Base-by-base conservation (phyloP, 257 asterid genomes). In the Euphrasia confusa region DNA sequence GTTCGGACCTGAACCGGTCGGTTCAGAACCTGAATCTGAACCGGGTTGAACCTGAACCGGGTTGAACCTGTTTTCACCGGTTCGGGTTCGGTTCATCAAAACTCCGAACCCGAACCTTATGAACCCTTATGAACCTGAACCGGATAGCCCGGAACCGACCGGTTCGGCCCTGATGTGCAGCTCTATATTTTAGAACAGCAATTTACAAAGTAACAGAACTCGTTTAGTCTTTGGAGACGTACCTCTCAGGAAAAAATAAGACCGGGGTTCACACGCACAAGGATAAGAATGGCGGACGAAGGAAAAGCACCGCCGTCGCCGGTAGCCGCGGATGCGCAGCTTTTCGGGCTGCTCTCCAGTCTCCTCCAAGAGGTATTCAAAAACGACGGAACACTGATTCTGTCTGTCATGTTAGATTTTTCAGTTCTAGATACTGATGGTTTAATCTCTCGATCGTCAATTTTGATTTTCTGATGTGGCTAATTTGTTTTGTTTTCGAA, bases 341-440 rank as follows among this genome's bases (percentile, higher is more conserved):
- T 89, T 28, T 89, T 89, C 68, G 89, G 87, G 54, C 75, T 89
- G 12, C 93, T 89, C 28, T 84, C 95, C 9, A 54, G 45, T 80
- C 94, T 89, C 68, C 97, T 89, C 65, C 91, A 86, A 60, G 78
- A 86, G 95, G 97, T 89, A 13, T 61, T 5, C 10, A 14, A 15
- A 15, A 13, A 37, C n/a, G n/a, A 33, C 17, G 47, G 45, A 58
- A 57, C 57, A 1, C 12, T 50, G 56, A 37, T 49, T 55, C 33
- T 32, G 7, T 58, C 18, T 44, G 8, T 68, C 26, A 3, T 10
- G 35, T 32, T 66, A 2, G 14, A 54, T 37, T 32, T 58, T 61
- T 58, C 0, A 27, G 27, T 18, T 32, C 70, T 60, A 33, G 15
- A 32, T 61, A 27, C 63, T 28, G 32, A 53, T 58, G 27, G 67